Percentiles rank a stretch among this genome's conserved stretches.
These are phyloP conservation scores for Nothophoma quercina DNA, from an alignment of 2,329 filamentous ascomycete genomes.

Conservation along the genomic window DNA sequence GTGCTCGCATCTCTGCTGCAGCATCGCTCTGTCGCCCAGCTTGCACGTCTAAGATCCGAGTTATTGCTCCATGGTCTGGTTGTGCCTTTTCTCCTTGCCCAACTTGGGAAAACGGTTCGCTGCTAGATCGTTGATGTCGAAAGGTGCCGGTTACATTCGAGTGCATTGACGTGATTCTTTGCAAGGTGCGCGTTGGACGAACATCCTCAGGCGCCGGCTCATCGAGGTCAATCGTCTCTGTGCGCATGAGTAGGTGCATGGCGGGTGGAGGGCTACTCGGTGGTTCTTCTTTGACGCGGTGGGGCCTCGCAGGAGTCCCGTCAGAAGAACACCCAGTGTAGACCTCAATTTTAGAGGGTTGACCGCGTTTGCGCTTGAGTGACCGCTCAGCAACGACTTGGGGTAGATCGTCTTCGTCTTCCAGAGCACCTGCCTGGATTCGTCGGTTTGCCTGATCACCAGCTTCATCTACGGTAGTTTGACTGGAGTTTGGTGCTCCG, in stretches of 20 bases:
- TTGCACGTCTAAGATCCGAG: not conserved
- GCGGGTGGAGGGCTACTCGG: conserved; percentile 41
- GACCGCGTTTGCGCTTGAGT: conserved; percentile 53
- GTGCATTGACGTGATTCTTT: conserved; percentile 15
- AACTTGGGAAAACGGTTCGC: conserved; percentile 33
- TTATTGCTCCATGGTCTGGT: not conserved
- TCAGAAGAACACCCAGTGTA: conserved; percentile 34
- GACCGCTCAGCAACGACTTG: conserved; percentile 52
- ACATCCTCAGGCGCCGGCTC: conserved; percentile 39
- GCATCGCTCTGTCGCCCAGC: not conserved
- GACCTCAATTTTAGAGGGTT: conserved; percentile 25
- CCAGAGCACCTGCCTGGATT: conserved; percentile 7
- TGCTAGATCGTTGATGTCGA: conserved; percentile 40
- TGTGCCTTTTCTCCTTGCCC: conserved; percentile 24
- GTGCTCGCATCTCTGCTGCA: conserved; percentile 26
- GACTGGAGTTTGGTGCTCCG: conserved; percentile 48
- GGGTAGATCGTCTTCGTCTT: conserved; percentile 49
- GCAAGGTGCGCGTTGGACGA: conserved; percentile 40
- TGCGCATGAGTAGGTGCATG: conserved; percentile 34
- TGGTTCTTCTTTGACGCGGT: conserved; percentile 52
- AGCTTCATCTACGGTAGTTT: conserved; percentile 53
- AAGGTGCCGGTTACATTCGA: conserved; percentile 21
- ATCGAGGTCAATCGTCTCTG: conserved; percentile 57
- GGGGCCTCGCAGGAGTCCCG: conserved; percentile 41
- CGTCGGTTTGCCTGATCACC: conserved; percentile 21